Conservation (phyloP, 345 rosid species). For the Anacardium occidentale region DNA sequence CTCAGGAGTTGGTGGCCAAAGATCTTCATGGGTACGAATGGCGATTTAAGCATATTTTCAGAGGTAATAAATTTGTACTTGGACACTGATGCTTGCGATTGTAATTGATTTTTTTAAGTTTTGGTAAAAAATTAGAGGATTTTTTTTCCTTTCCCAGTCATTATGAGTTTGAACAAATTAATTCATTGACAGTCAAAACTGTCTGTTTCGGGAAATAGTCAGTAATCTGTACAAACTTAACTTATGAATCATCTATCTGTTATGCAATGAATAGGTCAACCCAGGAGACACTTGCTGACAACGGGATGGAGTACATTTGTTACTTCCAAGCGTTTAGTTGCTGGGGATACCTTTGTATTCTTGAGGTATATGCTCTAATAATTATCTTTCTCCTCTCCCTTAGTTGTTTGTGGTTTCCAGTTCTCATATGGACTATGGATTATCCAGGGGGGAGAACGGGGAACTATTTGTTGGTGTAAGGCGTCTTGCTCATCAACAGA, state of each 20-base stretch:
- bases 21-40: too few relatives aligned
- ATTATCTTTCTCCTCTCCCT: too few relatives aligned
- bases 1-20: too few relatives aligned
- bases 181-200: background rate
- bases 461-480: constrained; percentile 81
- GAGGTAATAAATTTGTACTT: too few relatives aligned
- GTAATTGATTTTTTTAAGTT: background rate
- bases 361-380: too few relatives aligned
- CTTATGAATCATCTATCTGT: background rate
- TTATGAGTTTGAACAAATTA: background rate
- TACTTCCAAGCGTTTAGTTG: too few relatives aligned
- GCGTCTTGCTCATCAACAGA: constrained; percentile 64
- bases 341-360: too few relatives aligned
- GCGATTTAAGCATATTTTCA: too few relatives aligned
- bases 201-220: background rate
- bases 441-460: constrained; percentile 65
- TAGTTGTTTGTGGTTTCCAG: too few relatives aligned
- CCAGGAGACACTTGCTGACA: constrained; percentile 73
- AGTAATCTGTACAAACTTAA: background rate
- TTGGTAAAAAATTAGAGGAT: background rate
- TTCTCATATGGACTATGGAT: background rate
- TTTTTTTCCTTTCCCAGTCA: background rate
- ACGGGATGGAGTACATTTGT: too few relatives aligned
- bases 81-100: background rate
- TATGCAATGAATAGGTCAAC: too few relatives aligned